A percentile compares a stretch with the other conserved stretches of the same genome.
Conservation (phyloP, 169 alveolate species). For the Plasmodium gonderi region DNA sequence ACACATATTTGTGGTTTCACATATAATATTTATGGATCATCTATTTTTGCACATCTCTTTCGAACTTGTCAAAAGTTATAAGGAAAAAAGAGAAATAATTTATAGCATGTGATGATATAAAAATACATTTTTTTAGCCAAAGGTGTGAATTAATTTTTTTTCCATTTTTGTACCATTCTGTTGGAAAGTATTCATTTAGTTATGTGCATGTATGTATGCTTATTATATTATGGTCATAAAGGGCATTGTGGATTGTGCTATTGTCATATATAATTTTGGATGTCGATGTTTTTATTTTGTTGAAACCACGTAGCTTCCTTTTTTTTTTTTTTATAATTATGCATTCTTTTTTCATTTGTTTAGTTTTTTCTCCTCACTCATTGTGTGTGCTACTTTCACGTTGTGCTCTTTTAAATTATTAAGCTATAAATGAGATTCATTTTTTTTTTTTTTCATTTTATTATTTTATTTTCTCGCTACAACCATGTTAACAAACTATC, state of each 20-base stretch:
- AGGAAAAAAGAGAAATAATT: background rate
- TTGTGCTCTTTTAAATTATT: background rate
- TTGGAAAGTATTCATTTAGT: background rate
- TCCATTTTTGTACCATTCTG: background rate
- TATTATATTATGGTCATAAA: no score
- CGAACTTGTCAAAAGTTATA: no score
- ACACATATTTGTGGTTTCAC: background rate
- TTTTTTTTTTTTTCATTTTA: background rate
- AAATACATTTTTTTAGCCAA: background rate
- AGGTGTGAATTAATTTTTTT: background rate
- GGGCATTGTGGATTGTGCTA: no score
- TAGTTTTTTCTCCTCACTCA: background rate
- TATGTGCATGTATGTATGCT: background rate
- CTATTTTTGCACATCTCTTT: no score
- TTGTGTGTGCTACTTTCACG: slow-evolving; percentile 1
- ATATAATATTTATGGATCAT: background rate
- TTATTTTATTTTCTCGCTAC: no score
- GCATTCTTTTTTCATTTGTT: background rate
- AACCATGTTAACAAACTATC: no score
- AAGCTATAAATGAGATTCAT: background rate
- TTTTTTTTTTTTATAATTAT: background rate
- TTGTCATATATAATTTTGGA: background rate
- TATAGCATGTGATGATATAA: background rate
- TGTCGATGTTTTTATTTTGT: background rate
- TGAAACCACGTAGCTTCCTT: background rate